Base-by-base conservation (phyloP, 2,329 filamentous ascomycete species). In the Ophiocordyceps camponoti-saundersi region DNA sequence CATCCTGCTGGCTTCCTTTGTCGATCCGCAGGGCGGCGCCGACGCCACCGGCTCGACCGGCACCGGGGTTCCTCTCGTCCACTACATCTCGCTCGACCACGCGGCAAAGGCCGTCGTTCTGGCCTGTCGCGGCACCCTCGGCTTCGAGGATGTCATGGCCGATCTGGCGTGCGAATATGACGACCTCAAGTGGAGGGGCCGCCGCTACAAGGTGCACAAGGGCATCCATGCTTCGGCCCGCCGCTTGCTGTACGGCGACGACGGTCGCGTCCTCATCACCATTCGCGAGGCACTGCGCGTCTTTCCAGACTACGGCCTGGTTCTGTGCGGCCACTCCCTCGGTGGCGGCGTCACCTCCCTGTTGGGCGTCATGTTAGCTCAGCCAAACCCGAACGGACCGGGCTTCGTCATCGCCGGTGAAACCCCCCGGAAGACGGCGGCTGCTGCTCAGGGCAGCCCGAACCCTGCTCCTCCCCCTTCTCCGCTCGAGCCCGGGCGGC, bases 151-250 rank as follows among this genome's bases (percentile, higher is more conserved):
- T 56, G 75, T 85, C 22, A 63, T 86, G 34, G 80, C 80, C 0
- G 82, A 85, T 55, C 76, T 85, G 72, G 80, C 80, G 29, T 85
- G 81, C 59, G 81, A 84, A 44, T 85, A 85, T 51, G 80, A 83
- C 53, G 71, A 79, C 47, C 62, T 83, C 11, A 51, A 65, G 6
- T 81, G 82, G 79, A 71, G 77, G 48, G 79, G 78, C 16, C 73
- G 70, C 48, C 64, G 66, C 1, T 85, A 82, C 65, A 77, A 80
- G 52, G 81, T 85, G 0, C 82, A 86, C 61, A 85, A 85, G 58
- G 82, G 82, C 15, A 79, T 86, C 47, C 80, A 85, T 56, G 80
- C 81, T 0, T 85, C 81, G 1, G 82, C 82, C 4, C 70, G 75
- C 20, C 73, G 81, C 12, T 68, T 86, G 0, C 64, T 86, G 0